Conservation (phyloP, 768 basidiomycete genomes). For the Psilocybe cyanescens region DNA sequence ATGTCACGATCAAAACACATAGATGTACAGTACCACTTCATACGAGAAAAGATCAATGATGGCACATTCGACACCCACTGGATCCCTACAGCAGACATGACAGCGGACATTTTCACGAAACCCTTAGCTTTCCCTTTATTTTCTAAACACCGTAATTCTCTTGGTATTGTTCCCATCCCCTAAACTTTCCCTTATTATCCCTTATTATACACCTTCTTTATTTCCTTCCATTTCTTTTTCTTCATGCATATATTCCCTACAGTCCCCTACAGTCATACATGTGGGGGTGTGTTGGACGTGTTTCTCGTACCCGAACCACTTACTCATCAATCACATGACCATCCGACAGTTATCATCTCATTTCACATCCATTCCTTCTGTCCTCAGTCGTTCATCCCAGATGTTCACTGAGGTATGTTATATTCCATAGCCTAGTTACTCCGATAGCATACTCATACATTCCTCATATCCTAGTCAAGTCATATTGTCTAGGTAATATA, state of each 20-base stretch:
- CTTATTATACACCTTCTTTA: not conserved
- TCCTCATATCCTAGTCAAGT: too few relatives aligned
- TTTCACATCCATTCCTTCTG: not conserved
- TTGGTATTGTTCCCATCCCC: slow-evolving; percentile 9
- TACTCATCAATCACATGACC: too few relatives aligned
- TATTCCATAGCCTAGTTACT: too few relatives aligned
- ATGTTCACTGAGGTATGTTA: not conserved
- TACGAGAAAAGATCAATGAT: slow-evolving; percentile 30
- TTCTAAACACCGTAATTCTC: slow-evolving; percentile 13
- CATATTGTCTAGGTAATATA: too few relatives aligned
- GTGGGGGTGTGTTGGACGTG: slow-evolving; percentile 7
- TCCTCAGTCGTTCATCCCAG: too few relatives aligned
- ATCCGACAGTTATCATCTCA: not conserved
- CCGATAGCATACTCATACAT: too few relatives aligned
- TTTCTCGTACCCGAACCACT: not conserved
- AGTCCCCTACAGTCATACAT: too few relatives aligned
- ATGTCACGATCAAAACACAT: slow-evolving; percentile 34
- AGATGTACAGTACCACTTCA: slow-evolving; percentile 36
- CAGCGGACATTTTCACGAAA: slow-evolving; percentile 47
- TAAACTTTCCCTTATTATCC: not conserved
- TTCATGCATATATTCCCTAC: not conserved
- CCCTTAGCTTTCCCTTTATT: slow-evolving; percentile 20
- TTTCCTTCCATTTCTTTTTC: not conserved
- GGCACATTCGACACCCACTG: slow-evolving; percentile 25
- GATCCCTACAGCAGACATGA: slow-evolving; percentile 34